Evolutionary conservation across 805 yeast species (phyloP).

Genomic region (Candida parachauliodes): DNA sequence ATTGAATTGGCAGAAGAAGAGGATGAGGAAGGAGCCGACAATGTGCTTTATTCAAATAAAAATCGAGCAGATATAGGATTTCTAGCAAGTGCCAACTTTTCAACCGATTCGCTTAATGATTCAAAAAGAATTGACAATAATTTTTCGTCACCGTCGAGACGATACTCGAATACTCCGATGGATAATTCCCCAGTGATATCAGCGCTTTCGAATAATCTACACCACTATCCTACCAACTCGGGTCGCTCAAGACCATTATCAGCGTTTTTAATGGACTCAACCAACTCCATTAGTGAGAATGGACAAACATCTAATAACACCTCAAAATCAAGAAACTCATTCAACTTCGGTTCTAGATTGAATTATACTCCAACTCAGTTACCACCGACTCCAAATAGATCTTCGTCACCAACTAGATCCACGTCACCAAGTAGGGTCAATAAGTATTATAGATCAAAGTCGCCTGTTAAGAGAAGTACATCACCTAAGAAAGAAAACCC

Average conservation of each 20-base stretch:
- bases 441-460: slow-evolving; percentile 27
- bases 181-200: slow-evolving; percentile 18
- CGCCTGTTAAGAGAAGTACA: slow-evolving; percentile 24
- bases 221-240: slow-evolving; percentile 11
- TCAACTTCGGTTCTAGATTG: slow-evolving; percentile 12
- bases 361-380: slow-evolving; percentile 1
- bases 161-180: slow-evolving; percentile 19
- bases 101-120: slow-evolving; percentile 27
- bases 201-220: slow-evolving; percentile 13
- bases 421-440: slow-evolving; percentile 24
- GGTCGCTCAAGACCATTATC: slow-evolving; percentile 34
- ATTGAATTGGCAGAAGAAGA: slow-evolving; percentile 1
- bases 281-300: slow-evolving; percentile 27
- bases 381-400: slow-evolving; percentile 10
- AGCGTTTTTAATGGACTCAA: slow-evolving; percentile 29
- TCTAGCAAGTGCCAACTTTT: slow-evolving; percentile 38
- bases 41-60: not conserved
- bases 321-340: no score
- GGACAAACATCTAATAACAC: slow-evolving; percentile 19
- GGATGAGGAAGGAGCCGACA: not conserved
- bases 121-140: not conserved
- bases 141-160: slow-evolving; percentile 9
- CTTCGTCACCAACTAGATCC: slow-evolving; percentile 27
- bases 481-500: slow-evolving; percentile 39
- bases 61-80: slow-evolving; percentile 22